Percentiles rank a stretch among this genome's conserved stretches.
Evolutionary conservation across 345 rosid species (phyloP).

Genomic region (Ailanthus altissimus): DNA sequence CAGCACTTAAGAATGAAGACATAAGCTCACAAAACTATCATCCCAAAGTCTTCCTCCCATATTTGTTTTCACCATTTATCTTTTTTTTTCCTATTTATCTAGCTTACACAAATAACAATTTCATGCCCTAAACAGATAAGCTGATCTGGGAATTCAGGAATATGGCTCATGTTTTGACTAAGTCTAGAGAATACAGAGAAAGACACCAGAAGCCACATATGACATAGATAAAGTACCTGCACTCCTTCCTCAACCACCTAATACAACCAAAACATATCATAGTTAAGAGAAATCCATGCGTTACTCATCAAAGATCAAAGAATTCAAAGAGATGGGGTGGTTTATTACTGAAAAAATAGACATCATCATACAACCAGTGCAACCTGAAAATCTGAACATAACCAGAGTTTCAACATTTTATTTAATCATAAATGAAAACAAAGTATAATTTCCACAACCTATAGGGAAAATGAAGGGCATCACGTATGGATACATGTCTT

Average conservation of each 20-base stretch:
- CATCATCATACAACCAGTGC: neutral
- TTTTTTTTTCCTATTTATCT: neutral
- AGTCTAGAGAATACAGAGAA: neutral
- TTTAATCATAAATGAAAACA: neutral
- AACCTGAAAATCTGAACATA: constrained; percentile 2
- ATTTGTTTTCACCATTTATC: neutral
- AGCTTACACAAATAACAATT: neutral
- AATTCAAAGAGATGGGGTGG: neutral
- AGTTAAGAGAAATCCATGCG: neutral
- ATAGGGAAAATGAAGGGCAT: neutral
- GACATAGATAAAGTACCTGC: constrained; percentile 13
- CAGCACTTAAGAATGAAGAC: neutral
- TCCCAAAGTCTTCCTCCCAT: neutral
- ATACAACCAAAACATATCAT: neutral
- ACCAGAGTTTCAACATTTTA: neutral
- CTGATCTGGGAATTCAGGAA: neutral
- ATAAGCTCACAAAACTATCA: neutral
- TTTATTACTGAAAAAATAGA: neutral
- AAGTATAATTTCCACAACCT: neutral
- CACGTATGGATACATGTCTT: neutral
- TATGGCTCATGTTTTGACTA: neutral
- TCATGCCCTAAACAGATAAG: neutral
- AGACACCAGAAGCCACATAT: neutral
- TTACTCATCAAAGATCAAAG: neutral
- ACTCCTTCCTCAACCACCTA: constrained; percentile 51